phyloP scores from a whole-genome alignment of 768 basidiomycete genomes.

The Lentinula sp. region DNA sequence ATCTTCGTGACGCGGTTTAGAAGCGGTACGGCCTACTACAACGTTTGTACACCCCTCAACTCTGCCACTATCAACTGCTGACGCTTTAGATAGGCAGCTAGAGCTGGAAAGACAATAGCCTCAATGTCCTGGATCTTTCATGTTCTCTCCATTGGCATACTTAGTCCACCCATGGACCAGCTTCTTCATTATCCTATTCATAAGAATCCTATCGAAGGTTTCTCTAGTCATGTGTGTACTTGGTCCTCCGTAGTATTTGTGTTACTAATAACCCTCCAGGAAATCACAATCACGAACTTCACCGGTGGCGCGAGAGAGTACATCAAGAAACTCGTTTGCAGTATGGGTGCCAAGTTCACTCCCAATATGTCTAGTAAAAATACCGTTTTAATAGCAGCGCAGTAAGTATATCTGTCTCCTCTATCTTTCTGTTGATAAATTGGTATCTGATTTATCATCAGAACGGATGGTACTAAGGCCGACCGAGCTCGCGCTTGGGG shows the following conservation, averaged over 20 bases:
- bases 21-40: slow-evolving; percentile 62
- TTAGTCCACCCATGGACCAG: slow-evolving; percentile 64
- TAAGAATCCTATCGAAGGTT: slow-evolving; percentile 48
- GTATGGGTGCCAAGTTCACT: slow-evolving; percentile 77
- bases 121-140: slow-evolving; percentile 82
- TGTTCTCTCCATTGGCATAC: slow-evolving; percentile 55
- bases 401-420: slow-evolving; percentile 40
- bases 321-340: slow-evolving; percentile 71
- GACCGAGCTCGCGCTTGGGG: slow-evolving; percentile 72
- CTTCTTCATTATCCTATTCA: slow-evolving; percentile 85
- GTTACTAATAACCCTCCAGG: slow-evolving; percentile 27
- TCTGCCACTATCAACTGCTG: background rate
- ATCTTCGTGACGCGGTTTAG: slow-evolving; percentile 68
- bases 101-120: slow-evolving; percentile 56
- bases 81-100: slow-evolving; percentile 45
- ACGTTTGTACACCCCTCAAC: slow-evolving; percentile 35
- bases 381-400: slow-evolving; percentile 79
- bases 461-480: slow-evolving; percentile 53
- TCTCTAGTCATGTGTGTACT: slow-evolving; percentile 52
- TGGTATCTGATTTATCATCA: slow-evolving; percentile 8
- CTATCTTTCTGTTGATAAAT: background rate
- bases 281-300: slow-evolving; percentile 85
- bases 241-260: background rate
- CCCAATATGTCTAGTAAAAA: slow-evolving; percentile 75
- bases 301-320: slow-evolving; percentile 84